Percentiles rank a stretch among this genome's conserved stretches.
These are phyloP conservation scores for Ophiostoma angusticollis DNA, from an alignment of 2,329 filamentous ascomycete species.

Conservation along the genomic window DNA sequence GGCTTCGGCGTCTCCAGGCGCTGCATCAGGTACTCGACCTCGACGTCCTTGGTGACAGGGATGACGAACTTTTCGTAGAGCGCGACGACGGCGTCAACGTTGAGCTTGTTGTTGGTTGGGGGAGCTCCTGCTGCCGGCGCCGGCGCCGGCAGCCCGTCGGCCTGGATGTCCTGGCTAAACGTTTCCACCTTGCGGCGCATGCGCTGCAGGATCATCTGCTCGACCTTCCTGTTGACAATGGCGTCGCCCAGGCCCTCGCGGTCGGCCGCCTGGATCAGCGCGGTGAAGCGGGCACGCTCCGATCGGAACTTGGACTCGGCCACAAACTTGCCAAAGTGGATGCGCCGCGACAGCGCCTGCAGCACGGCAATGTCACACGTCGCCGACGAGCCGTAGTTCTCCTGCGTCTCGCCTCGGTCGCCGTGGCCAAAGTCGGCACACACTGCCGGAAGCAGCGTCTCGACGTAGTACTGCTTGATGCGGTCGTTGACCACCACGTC, in stretches of 20 bases:
- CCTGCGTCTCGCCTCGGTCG: slow-evolving; percentile 72
- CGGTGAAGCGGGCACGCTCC: slow-evolving; percentile 67
- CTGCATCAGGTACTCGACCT: slow-evolving; percentile 97
- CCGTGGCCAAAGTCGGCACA: slow-evolving; percentile 65
- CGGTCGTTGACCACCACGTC: slow-evolving; percentile 78
- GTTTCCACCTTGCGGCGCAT: slow-evolving; percentile 80
- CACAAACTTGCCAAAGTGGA: slow-evolving; percentile 98
- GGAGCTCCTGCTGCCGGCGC: too few species aligned
- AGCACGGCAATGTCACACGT: slow-evolving; percentile 84
- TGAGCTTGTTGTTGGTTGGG: slow-evolving; percentile 57
- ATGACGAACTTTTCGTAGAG: slow-evolving; percentile 94
- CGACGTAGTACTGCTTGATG: slow-evolving; percentile 76
- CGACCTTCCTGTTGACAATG: slow-evolving; percentile 81
- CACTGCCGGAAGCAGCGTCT: slow-evolving; percentile 69
- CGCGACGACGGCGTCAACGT: slow-evolving; percentile 77
- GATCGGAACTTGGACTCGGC: slow-evolving; percentile 89
- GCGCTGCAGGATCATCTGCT: slow-evolving; percentile 81
- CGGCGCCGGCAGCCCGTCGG: slow-evolving; percentile 33
- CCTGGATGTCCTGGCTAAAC: slow-evolving; percentile 80
- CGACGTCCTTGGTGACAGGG: slow-evolving; percentile 92
- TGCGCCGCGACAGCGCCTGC: slow-evolving; percentile 77
- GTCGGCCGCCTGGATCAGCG: slow-evolving; percentile 70
- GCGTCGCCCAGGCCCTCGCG: slow-evolving; percentile 70
- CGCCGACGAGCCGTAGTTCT: slow-evolving; percentile 90
- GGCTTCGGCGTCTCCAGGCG: slow-evolving; percentile 39